phyloP scores from a whole-genome alignment of 1,284 basidiomycete species.

The Malassezia yamatoensis region DNA sequence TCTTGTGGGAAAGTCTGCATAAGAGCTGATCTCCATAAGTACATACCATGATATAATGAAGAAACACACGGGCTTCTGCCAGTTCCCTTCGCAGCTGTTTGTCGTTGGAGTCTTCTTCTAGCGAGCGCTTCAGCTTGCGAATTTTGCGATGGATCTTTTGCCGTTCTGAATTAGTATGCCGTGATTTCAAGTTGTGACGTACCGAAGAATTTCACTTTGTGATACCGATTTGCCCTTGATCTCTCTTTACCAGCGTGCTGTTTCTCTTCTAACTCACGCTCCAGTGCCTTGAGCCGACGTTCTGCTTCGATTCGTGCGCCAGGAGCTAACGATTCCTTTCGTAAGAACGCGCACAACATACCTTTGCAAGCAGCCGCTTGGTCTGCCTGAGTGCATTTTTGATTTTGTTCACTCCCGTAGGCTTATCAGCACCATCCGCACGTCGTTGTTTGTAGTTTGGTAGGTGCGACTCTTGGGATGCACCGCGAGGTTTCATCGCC shows the following conservation, averaged over 20 bases:
- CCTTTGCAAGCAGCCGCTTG: constrained; percentile 8
- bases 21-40: not conserved
- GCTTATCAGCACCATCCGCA: not conserved
- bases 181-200: not conserved
- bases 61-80: constrained; percentile 7
- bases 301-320: constrained; percentile 18
- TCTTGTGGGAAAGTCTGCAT: constrained; percentile 10
- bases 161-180: constrained; percentile 6
- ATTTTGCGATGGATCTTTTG: constrained; percentile 15
- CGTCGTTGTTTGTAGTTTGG: not conserved
- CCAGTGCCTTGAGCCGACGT: constrained; percentile 6
- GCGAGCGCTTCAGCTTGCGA: constrained; percentile 6
- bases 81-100: not conserved
- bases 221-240: constrained; percentile 5
- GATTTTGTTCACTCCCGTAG: constrained; percentile 13
- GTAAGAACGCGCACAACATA: not conserved
- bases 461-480: not conserved
- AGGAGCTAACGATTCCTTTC: constrained; percentile 8
- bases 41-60: constrained; percentile 17
- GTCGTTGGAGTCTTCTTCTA: not conserved
- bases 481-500: not conserved
- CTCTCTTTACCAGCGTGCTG: constrained; percentile 8
- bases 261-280: constrained; percentile 11
- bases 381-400: constrained; percentile 13
- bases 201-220: constrained; percentile 20